Evolutionary conservation across 805 yeast species (phyloP).

Genomic region (Teunomyces tritomae): DNA sequence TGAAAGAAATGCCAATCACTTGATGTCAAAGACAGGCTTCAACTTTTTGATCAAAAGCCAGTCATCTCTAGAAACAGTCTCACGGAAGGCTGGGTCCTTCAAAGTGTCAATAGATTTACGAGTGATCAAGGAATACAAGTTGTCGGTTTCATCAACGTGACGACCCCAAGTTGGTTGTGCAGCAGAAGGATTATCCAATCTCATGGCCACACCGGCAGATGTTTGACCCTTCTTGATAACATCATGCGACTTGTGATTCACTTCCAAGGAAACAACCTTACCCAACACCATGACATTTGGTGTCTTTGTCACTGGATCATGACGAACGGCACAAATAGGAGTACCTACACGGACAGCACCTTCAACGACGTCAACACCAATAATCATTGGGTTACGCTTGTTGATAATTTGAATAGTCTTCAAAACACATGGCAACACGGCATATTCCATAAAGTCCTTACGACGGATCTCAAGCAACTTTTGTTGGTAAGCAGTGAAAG

Average conservation of each 20-base stretch:
- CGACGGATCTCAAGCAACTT: conserved; percentile 87
- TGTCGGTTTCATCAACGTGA: conserved; percentile 93
- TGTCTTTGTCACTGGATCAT: conserved; percentile 81
- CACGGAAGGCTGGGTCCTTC: conserved; percentile 97
- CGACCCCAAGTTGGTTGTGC: conserved; percentile 99
- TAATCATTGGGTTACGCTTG: conserved; percentile 98
- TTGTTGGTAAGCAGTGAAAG: conserved; percentile 88
- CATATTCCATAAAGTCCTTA: conserved; percentile 81
- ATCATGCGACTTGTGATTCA: conserved; percentile 82
- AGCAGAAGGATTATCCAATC: conserved; percentile 88
- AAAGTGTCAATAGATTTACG: conserved; percentile 94
- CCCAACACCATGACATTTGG: conserved; percentile 74
- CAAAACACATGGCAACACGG: conserved; percentile 92
- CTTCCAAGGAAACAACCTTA: conserved; percentile 89
- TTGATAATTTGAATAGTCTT: conserved; percentile 94
- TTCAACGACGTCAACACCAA: conserved; percentile 96
- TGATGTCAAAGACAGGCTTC: conserved; percentile 84
- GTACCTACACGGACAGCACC: conserved; percentile 90
- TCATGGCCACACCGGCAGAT: conserved; percentile 97
- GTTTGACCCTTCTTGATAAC: conserved; percentile 92
- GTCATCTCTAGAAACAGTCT: conserved; percentile 89
- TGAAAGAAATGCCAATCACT: conserved; percentile 28
- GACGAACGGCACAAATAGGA: conserved; percentile 91
- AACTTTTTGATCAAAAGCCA: conserved; percentile 89
- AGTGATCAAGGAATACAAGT: conserved; percentile 82